phyloP scores from a whole-genome alignment of 2,329 filamentous ascomycete species.

The Colletotrichum sp. region DNA sequence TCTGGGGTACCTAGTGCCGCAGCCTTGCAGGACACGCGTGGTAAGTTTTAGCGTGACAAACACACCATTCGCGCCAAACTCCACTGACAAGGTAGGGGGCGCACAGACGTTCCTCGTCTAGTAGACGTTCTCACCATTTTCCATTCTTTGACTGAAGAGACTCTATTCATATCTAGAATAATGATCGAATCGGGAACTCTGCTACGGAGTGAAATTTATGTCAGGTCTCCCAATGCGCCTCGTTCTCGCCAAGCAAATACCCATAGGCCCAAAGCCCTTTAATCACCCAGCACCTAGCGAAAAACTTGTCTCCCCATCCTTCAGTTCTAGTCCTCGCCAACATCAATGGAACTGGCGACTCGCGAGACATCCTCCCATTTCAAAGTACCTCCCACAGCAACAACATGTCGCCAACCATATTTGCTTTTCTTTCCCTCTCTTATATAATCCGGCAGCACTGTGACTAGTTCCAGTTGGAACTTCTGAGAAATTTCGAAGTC shows the following conservation, averaged over 20 bases:
- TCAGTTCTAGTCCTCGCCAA: neutral
- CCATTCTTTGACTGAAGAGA: neutral
- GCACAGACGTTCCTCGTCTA: neutral
- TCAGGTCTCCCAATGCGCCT: neutral
- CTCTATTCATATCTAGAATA: neutral
- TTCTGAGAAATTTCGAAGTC: neutral
- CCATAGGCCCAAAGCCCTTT: neutral
- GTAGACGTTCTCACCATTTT: neutral
- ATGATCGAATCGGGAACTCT: neutral
- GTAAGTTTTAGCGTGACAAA: conserved; percentile 14
- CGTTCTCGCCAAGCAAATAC: neutral
- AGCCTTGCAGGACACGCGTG: conserved; percentile 9
- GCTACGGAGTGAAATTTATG: neutral
- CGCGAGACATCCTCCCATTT: neutral
- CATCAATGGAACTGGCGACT: neutral
- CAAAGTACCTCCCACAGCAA: neutral
- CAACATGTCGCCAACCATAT: neutral
- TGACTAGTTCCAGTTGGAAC: neutral
- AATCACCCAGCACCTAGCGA: neutral
- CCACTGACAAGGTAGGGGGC: neutral
- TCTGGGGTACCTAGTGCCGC: neutral
- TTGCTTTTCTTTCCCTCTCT: neutral
- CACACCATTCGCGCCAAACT: neutral
- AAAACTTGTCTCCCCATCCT: neutral
- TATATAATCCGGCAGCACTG: neutral